Percentiles rank a stretch among this genome's conserved stretches.
These are phyloP conservation scores for Pyrrhoderma lamaoense DNA, from an alignment of 1,284 basidiomycete species.

Conservation along the genomic window DNA sequence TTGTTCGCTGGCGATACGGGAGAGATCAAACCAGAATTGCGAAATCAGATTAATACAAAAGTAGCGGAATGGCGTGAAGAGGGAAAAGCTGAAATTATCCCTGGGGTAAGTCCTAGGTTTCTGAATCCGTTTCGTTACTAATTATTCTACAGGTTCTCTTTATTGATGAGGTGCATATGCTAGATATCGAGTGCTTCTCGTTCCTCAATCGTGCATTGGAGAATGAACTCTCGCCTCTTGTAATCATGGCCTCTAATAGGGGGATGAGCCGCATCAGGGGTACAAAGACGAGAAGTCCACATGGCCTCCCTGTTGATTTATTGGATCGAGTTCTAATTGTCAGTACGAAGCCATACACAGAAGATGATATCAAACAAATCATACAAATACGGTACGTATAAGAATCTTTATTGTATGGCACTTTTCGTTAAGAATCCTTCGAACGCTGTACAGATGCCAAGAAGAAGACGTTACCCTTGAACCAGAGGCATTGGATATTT, in stretches of 20 bases:
- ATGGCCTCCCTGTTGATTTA: constrained; percentile 92
- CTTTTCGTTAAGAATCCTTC: not conserved
- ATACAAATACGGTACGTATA: constrained; percentile 78
- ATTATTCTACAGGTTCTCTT: constrained; percentile 63
- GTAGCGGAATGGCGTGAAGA: constrained; percentile 98
- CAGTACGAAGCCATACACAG: constrained; percentile 83
- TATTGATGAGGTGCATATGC: constrained; percentile 98
- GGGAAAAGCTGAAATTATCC: constrained; percentile 97
- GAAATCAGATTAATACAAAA: constrained; percentile 95
- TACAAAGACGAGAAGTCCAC: constrained; percentile 89
- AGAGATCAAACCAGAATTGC: constrained; percentile 96
- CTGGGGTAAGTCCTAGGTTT: constrained; percentile 62
- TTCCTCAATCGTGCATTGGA: constrained; percentile 97
- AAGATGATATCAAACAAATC: constrained; percentile 85
- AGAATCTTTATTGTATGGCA: not conserved
- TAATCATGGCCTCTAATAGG: constrained; percentile 97
- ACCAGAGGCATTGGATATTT: constrained; percentile 65
- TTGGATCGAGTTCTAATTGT: constrained; percentile 95
- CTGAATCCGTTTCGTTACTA: constrained; percentile 13
- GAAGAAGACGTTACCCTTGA: constrained; percentile 94
- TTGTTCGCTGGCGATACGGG: constrained; percentile 89
- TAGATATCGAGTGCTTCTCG: constrained; percentile 99
- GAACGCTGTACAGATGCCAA: constrained; percentile 54
- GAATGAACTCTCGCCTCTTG: constrained; percentile 87
- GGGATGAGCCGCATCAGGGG: constrained; percentile 94